Conservation (phyloP, 345 rosid genomes). For the Chamaenerion angustifolium region DNA sequence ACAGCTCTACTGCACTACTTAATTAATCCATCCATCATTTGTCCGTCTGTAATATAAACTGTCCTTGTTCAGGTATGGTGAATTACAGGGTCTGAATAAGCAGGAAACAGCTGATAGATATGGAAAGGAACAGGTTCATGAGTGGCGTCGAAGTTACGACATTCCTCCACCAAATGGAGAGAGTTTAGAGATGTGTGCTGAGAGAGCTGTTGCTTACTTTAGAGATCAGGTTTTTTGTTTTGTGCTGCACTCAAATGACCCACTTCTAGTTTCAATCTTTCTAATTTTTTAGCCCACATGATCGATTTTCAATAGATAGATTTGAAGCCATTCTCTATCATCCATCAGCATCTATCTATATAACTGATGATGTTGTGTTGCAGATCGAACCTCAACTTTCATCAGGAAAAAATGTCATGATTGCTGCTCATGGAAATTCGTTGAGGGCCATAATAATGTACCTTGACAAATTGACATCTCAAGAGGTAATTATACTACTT, state of each 20-base stretch:
- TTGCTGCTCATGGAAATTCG: slow-evolving; percentile 96
- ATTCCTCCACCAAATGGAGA: slow-evolving; percentile 96
- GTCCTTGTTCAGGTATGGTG: slow-evolving; percentile 63
- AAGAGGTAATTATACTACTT: slow-evolving; percentile 38
- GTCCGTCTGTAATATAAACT: background rate
- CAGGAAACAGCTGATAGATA: slow-evolving; percentile 89
- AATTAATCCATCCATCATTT: background rate
- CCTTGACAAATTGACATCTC: slow-evolving; percentile 89
- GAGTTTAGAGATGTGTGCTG: slow-evolving; percentile 98
- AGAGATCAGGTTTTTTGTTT: slow-evolving; percentile 27
- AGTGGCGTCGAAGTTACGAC: slow-evolving; percentile 95
- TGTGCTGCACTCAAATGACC: slow-evolving; percentile 2
- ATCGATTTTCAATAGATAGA: no score
- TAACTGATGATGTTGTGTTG: slow-evolving; percentile 5
- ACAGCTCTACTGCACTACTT: background rate
- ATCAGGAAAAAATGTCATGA: slow-evolving; percentile 73
- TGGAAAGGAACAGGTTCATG: slow-evolving; percentile 84
- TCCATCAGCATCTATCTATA: background rate
- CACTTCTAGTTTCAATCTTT: no score
- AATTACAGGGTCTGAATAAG: slow-evolving; percentile 91
- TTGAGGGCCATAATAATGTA: slow-evolving; percentile 92
- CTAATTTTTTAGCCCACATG: no score
- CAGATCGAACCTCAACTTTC: slow-evolving; percentile 87
- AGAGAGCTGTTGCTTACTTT: slow-evolving; percentile 75
- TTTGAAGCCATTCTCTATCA: no score